Percentiles rank a stretch among this genome's conserved stretches.
These are phyloP conservation scores for Oryza glumipatula DNA, from an alignment of 176 grass and related monocot species.

Conservation along the genomic window DNA sequence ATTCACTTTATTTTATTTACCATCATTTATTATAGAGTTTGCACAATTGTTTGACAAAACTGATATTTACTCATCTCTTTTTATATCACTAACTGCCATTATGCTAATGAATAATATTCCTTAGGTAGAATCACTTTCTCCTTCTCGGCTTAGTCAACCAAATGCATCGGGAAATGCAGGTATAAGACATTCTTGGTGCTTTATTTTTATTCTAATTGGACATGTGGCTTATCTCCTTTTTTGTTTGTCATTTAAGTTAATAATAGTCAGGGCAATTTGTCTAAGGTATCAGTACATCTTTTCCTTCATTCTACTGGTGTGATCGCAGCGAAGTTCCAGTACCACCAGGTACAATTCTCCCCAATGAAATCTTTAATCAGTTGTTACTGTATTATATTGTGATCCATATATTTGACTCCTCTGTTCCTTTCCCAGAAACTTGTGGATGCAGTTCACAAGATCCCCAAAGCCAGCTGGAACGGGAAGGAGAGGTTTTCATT, in stretches of 20 bases:
- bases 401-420: conserved; percentile 28
- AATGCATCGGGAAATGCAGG: conserved; percentile 50
- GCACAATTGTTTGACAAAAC: background rate
- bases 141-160: conserved; percentile 43
- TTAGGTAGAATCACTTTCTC: conserved; percentile 67
- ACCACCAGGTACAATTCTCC: conserved; percentile 54
- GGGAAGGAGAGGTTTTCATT: conserved; percentile 69
- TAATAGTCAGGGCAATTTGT: conserved; percentile 28
- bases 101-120: conserved; percentile 16
- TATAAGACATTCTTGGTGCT: conserved; percentile 39
- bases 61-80: background rate
- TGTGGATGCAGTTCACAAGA: conserved; percentile 77
- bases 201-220: conserved; percentile 32
- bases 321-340: conserved; percentile 73
- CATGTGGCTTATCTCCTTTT: conserved; percentile 20
- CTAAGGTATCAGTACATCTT: conserved; percentile 61
- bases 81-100: conserved; percentile 18
- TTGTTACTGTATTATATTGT: conserved; percentile 23
- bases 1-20: background rate
- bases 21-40: background rate
- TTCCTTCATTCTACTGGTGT: conserved; percentile 70
- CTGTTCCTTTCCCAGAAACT: conserved; percentile 59
- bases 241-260: conserved; percentile 57
- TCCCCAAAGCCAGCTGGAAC: conserved; percentile 82
- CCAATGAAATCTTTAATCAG: conserved; percentile 22